Base-by-base conservation (phyloP, 306 rosid species). In the Quercus aquifolioides region DNA sequence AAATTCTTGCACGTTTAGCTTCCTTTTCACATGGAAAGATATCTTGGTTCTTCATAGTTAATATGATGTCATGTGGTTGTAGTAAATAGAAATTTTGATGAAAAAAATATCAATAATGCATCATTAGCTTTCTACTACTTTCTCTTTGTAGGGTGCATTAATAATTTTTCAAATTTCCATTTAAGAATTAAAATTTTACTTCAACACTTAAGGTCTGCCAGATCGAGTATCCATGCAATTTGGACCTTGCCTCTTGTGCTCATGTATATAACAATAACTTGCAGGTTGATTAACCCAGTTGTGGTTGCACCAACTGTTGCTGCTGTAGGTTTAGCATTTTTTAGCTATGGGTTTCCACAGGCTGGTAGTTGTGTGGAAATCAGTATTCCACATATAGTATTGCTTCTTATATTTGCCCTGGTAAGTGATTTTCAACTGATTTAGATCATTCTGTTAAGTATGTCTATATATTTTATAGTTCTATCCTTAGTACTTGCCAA, bases 301-400 rank as follows among this genome's bases (percentile, higher is more conserved):
- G 98, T 95, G 80, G 94, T 95, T 81, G 99, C 99, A 46, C 99
- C 99, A 67, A 91, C 99, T 65, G 93, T 95, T 83, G 97, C 98
- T 46, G 97, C 97, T 3, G 89, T 92, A 65, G 97, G 99, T 74
- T 90, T 94, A 84, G 97, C 99, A 21, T 94, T 94, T 87, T 94
- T 94, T 74, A 91, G 99, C 89, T 94, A 88, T 52, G 99, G 99
- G 23, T 92, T 94, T 86, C 97, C 95, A 31, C 97, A 92, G 83
- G 97, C 97, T 59, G 97, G 97, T 46, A 85, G 89, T 81, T 95
- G 99, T 82, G 70, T 90, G 74, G 99, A 95, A 89, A 95, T 95
- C 71, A 92, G 94, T 68, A 55, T 95, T 83, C 99, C 98, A 5
- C 90, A 81, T 84, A 90, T 95, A 84, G 86, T 92, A 9, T 79